These are phyloP conservation scores for Clausena lansium DNA, from an alignment of 345 rosid genomes.

Conservation along the genomic window DNA sequence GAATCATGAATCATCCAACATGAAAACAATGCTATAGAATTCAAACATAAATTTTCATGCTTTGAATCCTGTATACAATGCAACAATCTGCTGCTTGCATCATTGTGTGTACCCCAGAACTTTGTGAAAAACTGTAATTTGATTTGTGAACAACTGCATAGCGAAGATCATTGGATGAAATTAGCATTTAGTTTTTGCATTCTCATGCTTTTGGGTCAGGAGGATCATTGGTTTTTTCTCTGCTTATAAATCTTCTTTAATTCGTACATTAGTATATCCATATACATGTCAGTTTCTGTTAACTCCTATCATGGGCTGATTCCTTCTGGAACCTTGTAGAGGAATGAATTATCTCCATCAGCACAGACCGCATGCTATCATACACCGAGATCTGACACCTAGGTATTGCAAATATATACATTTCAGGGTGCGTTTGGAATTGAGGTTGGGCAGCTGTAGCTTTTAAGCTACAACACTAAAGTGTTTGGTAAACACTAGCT, in stretches of 20 bases:
- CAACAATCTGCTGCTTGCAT: neutral
- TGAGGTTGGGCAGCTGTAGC: no score
- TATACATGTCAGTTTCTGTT: neutral
- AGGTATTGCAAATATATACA: conserved; percentile 33
- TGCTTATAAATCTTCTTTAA: neutral
- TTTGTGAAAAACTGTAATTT: neutral
- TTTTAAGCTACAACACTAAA: no score
- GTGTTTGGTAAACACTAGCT: no score
- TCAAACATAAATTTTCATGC: neutral
- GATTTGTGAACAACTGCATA: neutral
- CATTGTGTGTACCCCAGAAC: neutral
- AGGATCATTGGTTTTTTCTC: neutral
- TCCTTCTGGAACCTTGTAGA: conserved; percentile 32
- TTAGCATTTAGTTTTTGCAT: neutral
- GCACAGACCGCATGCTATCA: conserved; percentile 58
- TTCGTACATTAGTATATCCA: neutral
- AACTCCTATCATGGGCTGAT: neutral
- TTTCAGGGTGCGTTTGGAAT: no score
- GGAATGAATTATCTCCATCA: conserved; percentile 75
- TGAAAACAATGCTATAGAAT: neutral
- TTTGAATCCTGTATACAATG: neutral
- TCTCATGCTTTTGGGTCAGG: neutral
- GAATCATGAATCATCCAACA: neutral
- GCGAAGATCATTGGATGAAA: neutral
- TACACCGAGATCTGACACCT: conserved; percentile 67